Percentiles rank a stretch among this genome's conserved stretches.
Evolutionary conservation across 768 basidiomycete species (phyloP).

Genomic region (Jaapia argillacea): DNA sequence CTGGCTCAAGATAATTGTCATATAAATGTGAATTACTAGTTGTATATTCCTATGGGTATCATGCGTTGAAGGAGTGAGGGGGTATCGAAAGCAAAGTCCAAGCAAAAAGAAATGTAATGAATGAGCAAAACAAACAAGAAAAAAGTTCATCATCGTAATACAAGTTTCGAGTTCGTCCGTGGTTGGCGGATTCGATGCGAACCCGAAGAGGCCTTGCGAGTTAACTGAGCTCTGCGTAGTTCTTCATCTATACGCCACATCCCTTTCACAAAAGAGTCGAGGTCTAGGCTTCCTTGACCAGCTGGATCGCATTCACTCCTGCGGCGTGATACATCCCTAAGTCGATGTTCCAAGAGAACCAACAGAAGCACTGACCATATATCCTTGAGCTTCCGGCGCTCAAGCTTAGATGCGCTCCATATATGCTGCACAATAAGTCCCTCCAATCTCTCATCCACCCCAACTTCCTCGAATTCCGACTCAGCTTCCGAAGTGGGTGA

Average conservation of each 20-base stretch:
- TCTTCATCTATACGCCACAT: slow-evolving; percentile 89
- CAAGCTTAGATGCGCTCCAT: slow-evolving; percentile 54
- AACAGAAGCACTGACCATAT: slow-evolving; percentile 67
- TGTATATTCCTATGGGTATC: too few relatives aligned
- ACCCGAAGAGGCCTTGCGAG: not conserved
- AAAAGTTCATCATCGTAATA: not conserved
- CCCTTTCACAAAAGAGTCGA: slow-evolving; percentile 60
- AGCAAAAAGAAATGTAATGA: too few relatives aligned
- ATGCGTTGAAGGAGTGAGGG: too few relatives aligned
- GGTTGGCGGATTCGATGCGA: not conserved
- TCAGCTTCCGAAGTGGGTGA: slow-evolving; percentile 9
- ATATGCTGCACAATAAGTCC: slow-evolving; percentile 47
- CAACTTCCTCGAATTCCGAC: slow-evolving; percentile 25
- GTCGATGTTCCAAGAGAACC: too few relatives aligned
- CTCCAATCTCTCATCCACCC: slow-evolving; percentile 37
- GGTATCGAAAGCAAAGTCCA: too few relatives aligned
- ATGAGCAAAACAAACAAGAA: too few relatives aligned
- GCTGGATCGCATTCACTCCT: slow-evolving; percentile 67
- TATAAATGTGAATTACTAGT: too few relatives aligned
- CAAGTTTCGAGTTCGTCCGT: not conserved
- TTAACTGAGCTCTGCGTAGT: slow-evolving; percentile 44
- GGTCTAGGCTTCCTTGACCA: slow-evolving; percentile 45
- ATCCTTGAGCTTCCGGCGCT: slow-evolving; percentile 36
- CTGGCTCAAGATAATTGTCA: too few relatives aligned
- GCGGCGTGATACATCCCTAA: too few relatives aligned